Percentiles rank a stretch among this genome's conserved stretches.
Conservation (phyloP, 805 yeast species). For the Brettanomyces bruxellensis region DNA sequence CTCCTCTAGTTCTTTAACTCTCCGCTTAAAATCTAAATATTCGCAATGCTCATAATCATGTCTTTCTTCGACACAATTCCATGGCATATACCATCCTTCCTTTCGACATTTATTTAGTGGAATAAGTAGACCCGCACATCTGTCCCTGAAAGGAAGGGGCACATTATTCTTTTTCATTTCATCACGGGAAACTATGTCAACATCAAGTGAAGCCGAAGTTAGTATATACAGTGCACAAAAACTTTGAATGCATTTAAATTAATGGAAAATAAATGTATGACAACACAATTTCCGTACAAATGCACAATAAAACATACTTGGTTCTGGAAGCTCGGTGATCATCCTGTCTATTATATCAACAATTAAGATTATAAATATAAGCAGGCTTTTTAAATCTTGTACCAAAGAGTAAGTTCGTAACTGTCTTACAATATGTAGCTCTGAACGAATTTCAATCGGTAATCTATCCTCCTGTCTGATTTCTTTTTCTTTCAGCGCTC, state of each 20-base stretch:
- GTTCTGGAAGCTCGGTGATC: conserved; percentile 31
- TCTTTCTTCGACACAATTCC: conserved; percentile 71
- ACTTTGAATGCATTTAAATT: too few relatives aligned
- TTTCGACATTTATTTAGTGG: conserved; percentile 56
- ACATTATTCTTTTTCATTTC: conserved; percentile 74
- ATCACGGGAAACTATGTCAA: conserved; percentile 55
- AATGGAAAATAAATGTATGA: too few relatives aligned
- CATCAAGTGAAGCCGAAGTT: too few relatives aligned
- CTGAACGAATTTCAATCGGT: too few relatives aligned
- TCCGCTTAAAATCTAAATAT: conserved; percentile 70
- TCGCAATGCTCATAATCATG: conserved; percentile 82
- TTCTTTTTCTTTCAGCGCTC: too few relatives aligned
- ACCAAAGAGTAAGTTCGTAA: too few relatives aligned
- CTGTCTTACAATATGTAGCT: too few relatives aligned
- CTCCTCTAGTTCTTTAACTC: conserved; percentile 62
- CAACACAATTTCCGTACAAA: too few relatives aligned
- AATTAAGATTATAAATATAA: too few relatives aligned
- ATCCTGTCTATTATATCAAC: conserved; percentile 12
- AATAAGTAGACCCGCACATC: conserved; percentile 62
- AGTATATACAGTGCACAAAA: background rate
- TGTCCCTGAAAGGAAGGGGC: conserved; percentile 73
- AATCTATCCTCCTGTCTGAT: too few relatives aligned
- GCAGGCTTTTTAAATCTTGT: too few relatives aligned
- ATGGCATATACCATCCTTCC: conserved; percentile 49
- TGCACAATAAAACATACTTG: conserved; percentile 25